Evolutionary conservation across 768 basidiomycete genomes (phyloP).

Genomic region (Pisolithus albus): DNA sequence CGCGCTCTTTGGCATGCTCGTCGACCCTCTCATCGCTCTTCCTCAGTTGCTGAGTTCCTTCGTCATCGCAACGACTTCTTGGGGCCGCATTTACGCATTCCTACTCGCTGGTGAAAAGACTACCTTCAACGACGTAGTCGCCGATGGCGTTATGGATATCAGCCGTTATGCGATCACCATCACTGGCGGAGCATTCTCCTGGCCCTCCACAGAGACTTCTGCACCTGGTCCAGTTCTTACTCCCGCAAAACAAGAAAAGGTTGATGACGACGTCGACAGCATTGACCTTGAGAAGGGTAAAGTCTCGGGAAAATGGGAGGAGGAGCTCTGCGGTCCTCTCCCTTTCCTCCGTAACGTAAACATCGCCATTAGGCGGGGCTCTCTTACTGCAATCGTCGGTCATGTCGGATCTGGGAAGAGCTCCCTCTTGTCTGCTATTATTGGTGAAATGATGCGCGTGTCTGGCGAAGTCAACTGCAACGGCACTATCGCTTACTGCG

Average conservation of each 20-base stretch:
- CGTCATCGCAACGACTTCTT: slow-evolving; percentile 21
- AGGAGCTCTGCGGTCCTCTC: slow-evolving; percentile 1
- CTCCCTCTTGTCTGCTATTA: slow-evolving; percentile 23
- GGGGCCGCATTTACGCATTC: slow-evolving; percentile 24
- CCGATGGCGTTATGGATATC: slow-evolving; percentile 5
- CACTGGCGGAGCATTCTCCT: slow-evolving; percentile 18
- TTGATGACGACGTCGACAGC: slow-evolving; percentile 5
- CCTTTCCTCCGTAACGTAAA: slow-evolving; percentile 19
- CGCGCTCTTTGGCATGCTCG: slow-evolving; percentile 27
- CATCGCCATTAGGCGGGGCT: slow-evolving; percentile 14
- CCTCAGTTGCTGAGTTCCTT: slow-evolving; percentile 24
- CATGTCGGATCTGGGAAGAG: slow-evolving; percentile 25
- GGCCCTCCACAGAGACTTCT: slow-evolving; percentile 12
- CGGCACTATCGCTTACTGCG: slow-evolving; percentile 27
- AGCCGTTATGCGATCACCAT: slow-evolving; percentile 16
- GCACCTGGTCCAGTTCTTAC: neutral
- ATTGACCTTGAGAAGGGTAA: slow-evolving; percentile 6
- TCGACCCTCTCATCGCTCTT: slow-evolving; percentile 23
- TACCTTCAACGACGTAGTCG: neutral
- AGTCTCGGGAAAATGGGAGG: slow-evolving; percentile 4
- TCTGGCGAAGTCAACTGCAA: slow-evolving; percentile 18
- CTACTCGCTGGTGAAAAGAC: slow-evolving; percentile 21
- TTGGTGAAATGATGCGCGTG: slow-evolving; percentile 23
- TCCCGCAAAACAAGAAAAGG: neutral
- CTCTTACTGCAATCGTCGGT: slow-evolving; percentile 22